phyloP scores from a whole-genome alignment of 2,329 filamentous ascomycete species.

The Neonectria neomacrospora region DNA sequence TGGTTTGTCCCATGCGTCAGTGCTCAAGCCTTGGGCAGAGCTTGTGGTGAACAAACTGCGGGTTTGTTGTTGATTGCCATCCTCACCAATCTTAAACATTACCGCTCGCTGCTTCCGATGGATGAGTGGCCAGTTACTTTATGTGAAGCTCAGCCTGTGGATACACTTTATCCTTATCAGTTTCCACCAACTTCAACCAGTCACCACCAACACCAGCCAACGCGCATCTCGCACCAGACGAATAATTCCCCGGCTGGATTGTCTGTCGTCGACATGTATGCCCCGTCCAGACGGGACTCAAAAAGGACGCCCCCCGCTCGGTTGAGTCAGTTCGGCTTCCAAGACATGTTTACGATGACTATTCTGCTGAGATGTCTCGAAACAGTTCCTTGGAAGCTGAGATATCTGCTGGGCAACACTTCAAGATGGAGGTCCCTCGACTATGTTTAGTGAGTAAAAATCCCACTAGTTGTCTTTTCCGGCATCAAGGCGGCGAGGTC shows the following conservation, averaged over 20 bases:
- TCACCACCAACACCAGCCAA: slow-evolving; percentile 6
- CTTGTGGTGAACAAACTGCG: background rate
- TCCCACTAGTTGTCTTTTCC: slow-evolving; percentile 9
- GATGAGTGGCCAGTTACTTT: background rate
- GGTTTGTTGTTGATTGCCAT: background rate
- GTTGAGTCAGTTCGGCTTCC: slow-evolving; percentile 5
- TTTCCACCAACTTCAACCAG: background rate
- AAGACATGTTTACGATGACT: slow-evolving; percentile 10
- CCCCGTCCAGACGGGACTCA: background rate
- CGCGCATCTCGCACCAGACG: slow-evolving; percentile 2
- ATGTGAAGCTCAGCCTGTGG: slow-evolving; percentile 13
- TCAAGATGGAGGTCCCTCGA: background rate
- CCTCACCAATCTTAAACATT: background rate
- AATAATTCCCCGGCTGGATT: slow-evolving; percentile 2
- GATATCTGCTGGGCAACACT: slow-evolving; percentile 8
- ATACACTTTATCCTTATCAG: slow-evolving; percentile 1
- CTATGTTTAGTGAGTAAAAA: background rate
- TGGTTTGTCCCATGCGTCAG: background rate
- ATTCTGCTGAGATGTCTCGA: background rate
- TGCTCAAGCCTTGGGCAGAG: background rate
- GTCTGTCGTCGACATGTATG: background rate
- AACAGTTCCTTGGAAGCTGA: slow-evolving; percentile 2
- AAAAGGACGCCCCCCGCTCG: slow-evolving; percentile 8
- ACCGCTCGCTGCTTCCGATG: background rate
- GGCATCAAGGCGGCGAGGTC: background rate